Base-by-base conservation (phyloP, 1,139 yeast species). In the Hemisphaericaspora xylofermentans region DNA sequence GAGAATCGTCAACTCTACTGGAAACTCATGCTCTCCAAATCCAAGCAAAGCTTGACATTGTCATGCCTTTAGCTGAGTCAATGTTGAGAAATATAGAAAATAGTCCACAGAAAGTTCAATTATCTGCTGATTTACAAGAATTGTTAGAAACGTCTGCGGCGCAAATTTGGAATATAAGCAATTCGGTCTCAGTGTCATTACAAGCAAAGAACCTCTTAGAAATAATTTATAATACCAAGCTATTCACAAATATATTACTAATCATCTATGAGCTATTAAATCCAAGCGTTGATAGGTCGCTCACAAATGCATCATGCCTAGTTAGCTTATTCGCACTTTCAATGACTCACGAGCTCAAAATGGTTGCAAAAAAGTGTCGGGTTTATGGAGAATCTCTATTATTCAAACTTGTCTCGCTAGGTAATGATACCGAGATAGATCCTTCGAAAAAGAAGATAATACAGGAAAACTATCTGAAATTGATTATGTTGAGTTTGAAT, bases 141-240 rank as follows among this genome's bases (percentile, higher is more conserved):
- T 32, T 39, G 13, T 22, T 58, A 3, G 61, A 57, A 26, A 42
- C 40, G 1, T 30, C 43, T 14, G 56, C 58, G 2, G 52, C 62
- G 6, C 52, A 51, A n/a, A 36, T 58, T 6, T 63, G 68, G 68
- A 64, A 63, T 37, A 15, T 30, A 14, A 25, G 43, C 22, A 31
- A 44, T 10, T 33, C 34, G 4, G 21, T 36, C n/a, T 33, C 50
- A 2, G 45, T 54, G 1, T 42, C 57, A 2, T 24, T 56, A 8
- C 36, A 52, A 2, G 43, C 43, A 39, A 56, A 49, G 24, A 48
- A 30, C 39, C 43, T 21, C 12, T 36, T 36, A 8, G 38, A 44
- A 10, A 26, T 19, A 9, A 22, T 24, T 21, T 38, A 29, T 21
- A 39, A 43, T 15, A 40, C 48, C 3, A 59, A 57, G 39, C 50